phyloP scores from a whole-genome alignment of 2,329 filamentous ascomycete genomes.

The Curvularia verruculosa region DNA sequence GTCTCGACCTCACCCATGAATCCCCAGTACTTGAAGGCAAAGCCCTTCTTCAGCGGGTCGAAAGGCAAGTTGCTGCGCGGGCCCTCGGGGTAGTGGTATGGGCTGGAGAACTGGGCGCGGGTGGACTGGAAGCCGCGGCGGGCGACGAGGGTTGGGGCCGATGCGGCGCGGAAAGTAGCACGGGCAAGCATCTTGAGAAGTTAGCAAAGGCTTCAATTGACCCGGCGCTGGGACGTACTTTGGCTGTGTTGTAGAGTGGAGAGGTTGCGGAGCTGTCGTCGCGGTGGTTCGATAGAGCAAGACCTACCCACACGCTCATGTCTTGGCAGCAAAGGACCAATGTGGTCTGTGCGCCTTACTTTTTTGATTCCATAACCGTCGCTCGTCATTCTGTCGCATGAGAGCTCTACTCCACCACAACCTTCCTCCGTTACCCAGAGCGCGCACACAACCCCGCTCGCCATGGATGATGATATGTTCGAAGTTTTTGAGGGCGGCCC shows the following conservation, averaged over 20 bases:
- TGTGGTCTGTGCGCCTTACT: conserved; percentile 5
- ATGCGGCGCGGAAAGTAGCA: conserved; percentile 65
- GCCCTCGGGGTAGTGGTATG: conserved; percentile 98
- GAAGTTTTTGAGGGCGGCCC: conserved; percentile 53
- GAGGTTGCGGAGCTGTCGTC: conserved; percentile 29
- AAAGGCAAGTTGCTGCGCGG: conserved; percentile 95
- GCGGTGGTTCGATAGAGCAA: conserved; percentile 17
- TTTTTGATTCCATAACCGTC: conserved; percentile 9
- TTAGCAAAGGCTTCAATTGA: conserved; percentile 47
- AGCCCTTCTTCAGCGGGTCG: conserved; percentile 90
- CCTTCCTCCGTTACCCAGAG: not conserved
- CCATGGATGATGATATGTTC: conserved; percentile 54
- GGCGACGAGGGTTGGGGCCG: conserved; percentile 70
- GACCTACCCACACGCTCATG: not conserved
- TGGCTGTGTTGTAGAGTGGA: conserved; percentile 37
- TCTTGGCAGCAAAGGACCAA: conserved; percentile 5
- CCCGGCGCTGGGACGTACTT: conserved; percentile 30
- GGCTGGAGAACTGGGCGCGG: conserved; percentile 81
- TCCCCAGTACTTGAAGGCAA: conserved; percentile 80
- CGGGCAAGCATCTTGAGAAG: conserved; percentile 76
- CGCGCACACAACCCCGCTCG: conserved; percentile 9
- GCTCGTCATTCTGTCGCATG: not conserved
- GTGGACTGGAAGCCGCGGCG: conserved; percentile 95
- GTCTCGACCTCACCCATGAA: conserved; percentile 68
- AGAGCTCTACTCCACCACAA: not conserved